Evolutionary conservation across 345 rosid genomes (phyloP), one percentile per base, ranked within the genome.

Genomic region (Boechera retrofracta): DNA sequence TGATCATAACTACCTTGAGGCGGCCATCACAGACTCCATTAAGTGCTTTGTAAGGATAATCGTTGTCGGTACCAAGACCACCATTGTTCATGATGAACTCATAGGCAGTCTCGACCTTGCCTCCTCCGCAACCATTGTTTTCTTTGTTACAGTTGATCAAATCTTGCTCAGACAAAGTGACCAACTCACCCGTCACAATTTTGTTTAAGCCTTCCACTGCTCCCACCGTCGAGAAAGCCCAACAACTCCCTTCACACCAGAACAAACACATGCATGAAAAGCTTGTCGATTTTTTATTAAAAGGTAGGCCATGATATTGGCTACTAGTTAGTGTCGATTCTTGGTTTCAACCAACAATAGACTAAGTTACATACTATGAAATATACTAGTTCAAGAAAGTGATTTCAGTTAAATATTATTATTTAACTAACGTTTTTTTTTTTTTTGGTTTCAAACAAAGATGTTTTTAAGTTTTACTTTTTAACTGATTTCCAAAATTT

Each of bases 171-270:
- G 94, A 94, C 7, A 91, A 83, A 54, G 91, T 83, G 26, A 80
- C 45, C 61, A 91, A 71, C 10, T 80, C 79, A 29, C 91, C 89
- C 0, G 91, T 89, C 71, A 79, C 84, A 36, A 94, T 85, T 73
- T 87, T 77, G 86, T 84, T 85, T 82, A 91, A 80, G 57, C 97
- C 89, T 82, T 94, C 93, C 4, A 91, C 81, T 1, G 95, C 93
- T 15, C 90, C 94, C 49, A 90, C 89, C 0, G 97, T 87, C 1
- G 98, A 90, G 67, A 94, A 94, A 0, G 97, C 98, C 98, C 98
- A 91, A 59, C 97, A 94, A 74, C 94, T 86, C 72, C 89, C 97
- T 90, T 86, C 24, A 73, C 9, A 60, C 16, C 11, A 64, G 3
- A 64, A 64, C 13, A 53, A 76, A 39, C 5, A 16, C 32, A 55